Base-by-base conservation (phyloP, 1,284 basidiomycete species). In the Apiotrichum mycotoxinovorans region DNA sequence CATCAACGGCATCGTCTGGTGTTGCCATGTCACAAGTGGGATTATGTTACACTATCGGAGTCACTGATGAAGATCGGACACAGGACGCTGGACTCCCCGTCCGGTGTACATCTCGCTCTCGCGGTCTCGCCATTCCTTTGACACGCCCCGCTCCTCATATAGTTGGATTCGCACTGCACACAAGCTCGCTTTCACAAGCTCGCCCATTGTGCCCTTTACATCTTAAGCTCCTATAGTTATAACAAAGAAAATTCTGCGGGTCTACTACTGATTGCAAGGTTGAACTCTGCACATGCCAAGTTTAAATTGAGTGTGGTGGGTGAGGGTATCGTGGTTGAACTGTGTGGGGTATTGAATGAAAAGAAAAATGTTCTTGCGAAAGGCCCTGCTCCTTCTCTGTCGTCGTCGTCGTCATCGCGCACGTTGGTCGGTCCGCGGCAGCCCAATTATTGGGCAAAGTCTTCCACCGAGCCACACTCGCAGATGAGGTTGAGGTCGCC, bases 401-500 rank as follows among this genome's bases (percentile, higher is more conserved):
- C 11, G 34, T 35, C 15, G 12, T 17, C 22, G 42, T 43, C 43
- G n/a, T 7, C 25, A 2, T 26, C 23, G 23, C 22, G 22, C 41
- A 8, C 40, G 18, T 11, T 22, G 3, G 5, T 26, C 22, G 42
- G 14, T 22, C 23, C 20, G 20, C 20, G 8, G 20, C 22, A 27
- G 22, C 23, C 5, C n/a, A 7, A 18, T 26, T 53, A 27, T 47
- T 63, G 65, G 11, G 70, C 77, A 63, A 78, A 78, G 67, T 93
- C 90, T 75, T 92, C 90, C 46, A 94, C 91, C 3, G 87, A 83
- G 33, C 89, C 89, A 68, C 91, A 96, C 73, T 93, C 88, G 72
- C 91, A 96, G 57, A 79, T 68, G 22, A 79, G 66, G 63, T 79
- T 77, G 42, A 76, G 65, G 65, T 78, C 77, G 34, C 76, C 76